Evolutionary conservation across 164 flowering plant species (phyloP).

Genomic region (Annona squamosa): DNA sequence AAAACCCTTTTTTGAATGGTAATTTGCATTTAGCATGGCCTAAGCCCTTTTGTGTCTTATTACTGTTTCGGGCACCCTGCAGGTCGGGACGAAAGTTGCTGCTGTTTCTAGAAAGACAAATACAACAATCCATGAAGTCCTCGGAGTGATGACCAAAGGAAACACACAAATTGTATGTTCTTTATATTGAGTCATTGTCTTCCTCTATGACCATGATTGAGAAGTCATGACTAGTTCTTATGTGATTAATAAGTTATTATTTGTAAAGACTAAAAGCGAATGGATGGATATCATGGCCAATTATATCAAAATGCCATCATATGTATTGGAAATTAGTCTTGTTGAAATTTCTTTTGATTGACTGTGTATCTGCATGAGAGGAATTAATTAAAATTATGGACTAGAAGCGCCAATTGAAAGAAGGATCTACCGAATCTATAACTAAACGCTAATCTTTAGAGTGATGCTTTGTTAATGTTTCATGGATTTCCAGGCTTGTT

Average conservation of each 20-base stretch:
- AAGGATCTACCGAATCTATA: background rate
- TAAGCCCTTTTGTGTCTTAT: background rate
- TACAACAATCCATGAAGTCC: constrained; percentile 90
- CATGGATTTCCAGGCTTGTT: too few species aligned
- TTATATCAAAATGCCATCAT: too few species aligned
- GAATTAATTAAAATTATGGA: background rate
- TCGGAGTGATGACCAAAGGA: constrained; percentile 88
- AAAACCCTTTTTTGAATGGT: too few species aligned
- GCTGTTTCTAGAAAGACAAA: constrained; percentile 96
- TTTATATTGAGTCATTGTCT: constrained; percentile 4
- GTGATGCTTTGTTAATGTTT: too few species aligned
- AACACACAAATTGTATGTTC: constrained; percentile 83
- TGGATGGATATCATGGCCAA: too few species aligned
- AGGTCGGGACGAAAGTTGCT: constrained; percentile 96
- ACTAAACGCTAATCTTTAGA: background rate
- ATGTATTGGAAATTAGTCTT: too few species aligned
- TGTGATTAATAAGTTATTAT: background rate
- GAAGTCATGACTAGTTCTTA: constrained; percentile 3
- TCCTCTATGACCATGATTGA: constrained; percentile 1
- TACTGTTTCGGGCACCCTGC: background rate
- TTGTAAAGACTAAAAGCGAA: background rate
- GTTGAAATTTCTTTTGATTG: too few species aligned
- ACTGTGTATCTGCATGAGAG: background rate
- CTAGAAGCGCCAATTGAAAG: background rate
- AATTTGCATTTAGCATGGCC: background rate